Conservation (phyloP, 2,329 filamentous ascomycete species). For the Xylariales sp. region DNA sequence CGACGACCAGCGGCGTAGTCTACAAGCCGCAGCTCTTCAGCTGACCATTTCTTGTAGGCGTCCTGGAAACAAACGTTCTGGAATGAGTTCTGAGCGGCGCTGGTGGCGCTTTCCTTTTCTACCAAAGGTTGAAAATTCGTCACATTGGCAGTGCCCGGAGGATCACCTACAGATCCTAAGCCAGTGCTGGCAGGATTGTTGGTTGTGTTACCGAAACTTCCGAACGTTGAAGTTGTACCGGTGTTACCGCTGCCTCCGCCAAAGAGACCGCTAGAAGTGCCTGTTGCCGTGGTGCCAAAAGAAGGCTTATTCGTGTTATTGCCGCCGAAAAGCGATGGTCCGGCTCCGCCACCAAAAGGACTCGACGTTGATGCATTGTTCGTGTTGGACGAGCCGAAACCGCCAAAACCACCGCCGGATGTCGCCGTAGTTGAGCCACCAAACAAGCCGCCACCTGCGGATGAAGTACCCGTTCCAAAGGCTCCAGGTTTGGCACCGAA, state of each 20-base stretch:
- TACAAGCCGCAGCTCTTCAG: constrained; percentile 83
- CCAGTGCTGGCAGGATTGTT: constrained; percentile 60
- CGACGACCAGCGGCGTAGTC: constrained; percentile 91
- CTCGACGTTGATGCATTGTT: constrained; percentile 52
- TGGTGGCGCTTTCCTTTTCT: constrained; percentile 76
- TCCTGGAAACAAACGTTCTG: constrained; percentile 84
- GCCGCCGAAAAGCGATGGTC: constrained; percentile 47
- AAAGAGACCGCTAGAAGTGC: constrained; percentile 61
- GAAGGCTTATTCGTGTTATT: constrained; percentile 61
- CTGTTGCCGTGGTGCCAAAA: constrained; percentile 61
- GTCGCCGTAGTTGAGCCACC: constrained; percentile 47
- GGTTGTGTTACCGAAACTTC: constrained; percentile 53
- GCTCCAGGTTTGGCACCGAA: constrained; percentile 58
- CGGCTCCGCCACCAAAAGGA: constrained; percentile 51
- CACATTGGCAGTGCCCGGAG: constrained; percentile 73
- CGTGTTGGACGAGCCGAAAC: constrained; percentile 51
- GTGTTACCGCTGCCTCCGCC: constrained; percentile 53
- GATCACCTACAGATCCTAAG: constrained; percentile 66
- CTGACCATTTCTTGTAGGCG: constrained; percentile 88
- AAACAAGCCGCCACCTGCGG: constrained; percentile 47
- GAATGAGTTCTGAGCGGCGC: constrained; percentile 69
- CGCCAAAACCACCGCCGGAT: constrained; percentile 58
- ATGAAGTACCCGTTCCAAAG: constrained; percentile 53
- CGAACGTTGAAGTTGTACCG: constrained; percentile 42
- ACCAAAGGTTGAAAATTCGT: constrained; percentile 75